Conservation (phyloP, 2,329 filamentous ascomycete species). For the Fonsecaea nubica region DNA sequence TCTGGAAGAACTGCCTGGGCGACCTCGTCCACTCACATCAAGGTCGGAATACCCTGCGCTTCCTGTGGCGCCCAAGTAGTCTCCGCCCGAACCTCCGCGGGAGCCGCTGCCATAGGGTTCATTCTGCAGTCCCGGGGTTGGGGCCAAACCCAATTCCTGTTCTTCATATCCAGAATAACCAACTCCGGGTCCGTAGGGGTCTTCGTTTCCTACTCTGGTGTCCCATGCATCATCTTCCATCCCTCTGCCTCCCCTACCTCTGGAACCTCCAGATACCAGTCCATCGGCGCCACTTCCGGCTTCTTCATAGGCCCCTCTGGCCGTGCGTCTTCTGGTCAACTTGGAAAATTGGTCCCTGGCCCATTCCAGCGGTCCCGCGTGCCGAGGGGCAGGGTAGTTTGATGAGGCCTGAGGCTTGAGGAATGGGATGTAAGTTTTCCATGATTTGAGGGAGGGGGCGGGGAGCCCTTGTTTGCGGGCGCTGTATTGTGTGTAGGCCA, state of each 20-base stretch:
- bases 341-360: constrained; percentile 69
- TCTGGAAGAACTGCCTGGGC: constrained; percentile 43
- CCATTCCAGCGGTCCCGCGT: constrained; percentile 74
- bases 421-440: constrained; percentile 74
- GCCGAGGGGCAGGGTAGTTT: constrained; percentile 60
- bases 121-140: constrained; percentile 44
- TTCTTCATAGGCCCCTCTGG: constrained; percentile 74
- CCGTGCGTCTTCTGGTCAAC: constrained; percentile 70
- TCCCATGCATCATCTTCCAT: constrained; percentile 90
- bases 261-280: constrained; percentile 50
- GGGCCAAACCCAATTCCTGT: constrained; percentile 69
- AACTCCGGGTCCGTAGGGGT: constrained; percentile 53
- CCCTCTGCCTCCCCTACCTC: constrained; percentile 59
- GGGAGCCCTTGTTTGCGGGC: constrained; percentile 77
- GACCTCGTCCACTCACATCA: constrained; percentile 51
- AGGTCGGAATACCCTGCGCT: constrained; percentile 41
- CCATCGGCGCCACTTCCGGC: constrained; percentile 48
- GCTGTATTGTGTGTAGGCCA: constrained; percentile 73
- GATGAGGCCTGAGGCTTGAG: constrained; percentile 49
- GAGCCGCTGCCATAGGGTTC: constrained; percentile 55
- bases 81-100: constrained; percentile 46
- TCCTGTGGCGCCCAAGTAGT: constrained; percentile 53
- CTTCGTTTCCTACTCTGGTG: constrained; percentile 74
- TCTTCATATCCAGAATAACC: constrained; percentile 73
- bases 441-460: constrained; percentile 53